Evolutionary conservation across 805 yeast genomes (phyloP), one percentile per base, ranked within the genome.

Genomic region (Grigorovia humatica): DNA sequence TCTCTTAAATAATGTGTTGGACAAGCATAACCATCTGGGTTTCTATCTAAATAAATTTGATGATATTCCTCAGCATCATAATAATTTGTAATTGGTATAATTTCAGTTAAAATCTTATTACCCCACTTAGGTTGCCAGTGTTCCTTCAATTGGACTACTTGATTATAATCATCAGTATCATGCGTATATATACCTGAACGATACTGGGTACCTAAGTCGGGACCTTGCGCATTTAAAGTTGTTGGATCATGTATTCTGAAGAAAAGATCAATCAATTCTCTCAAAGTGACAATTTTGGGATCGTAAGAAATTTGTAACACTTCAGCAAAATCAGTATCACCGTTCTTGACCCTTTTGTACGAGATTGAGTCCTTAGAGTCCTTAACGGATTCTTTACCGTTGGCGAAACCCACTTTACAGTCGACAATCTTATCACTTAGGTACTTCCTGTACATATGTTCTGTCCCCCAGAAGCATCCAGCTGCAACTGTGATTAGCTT

Each of bases 41-140:
- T 88, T 61, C 80, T 82, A 52, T 76, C 75, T 60, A 91, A 73
- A 66, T 93, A 91, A 55, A 76, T 63, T 66, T 91, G 98, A 67
- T 91, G 99, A 66, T 90, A 91, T 41, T 82, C 90, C 69, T 91
- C 99, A n/a, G 97, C 98, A 64, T 90, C 96, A 73, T 82, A 84
- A 75, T 87, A 93, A 53, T 73, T 74, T 48, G 72, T 65, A 46
- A 88, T 75, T 9, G 86, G 84, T 62, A 80, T 85, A 49, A 90
- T 78, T 46, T 70, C 70, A 1, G 98, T 89, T 46, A 72, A 84
- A 29, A 93, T 83, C 52, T 72, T 71, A 60, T 83, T 75, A 47
- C 75, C 74, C 86, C 91, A 93, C 53, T 78, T 75, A 51, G 78
- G 77, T 65, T 89, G 93, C 64, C 81, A 74, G 47, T 73, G 74